A percentile compares a stretch with the other conserved stretches of the same genome.
Conservation (phyloP, 306 rosid species). For the Leucaena leucocephala region DNA sequence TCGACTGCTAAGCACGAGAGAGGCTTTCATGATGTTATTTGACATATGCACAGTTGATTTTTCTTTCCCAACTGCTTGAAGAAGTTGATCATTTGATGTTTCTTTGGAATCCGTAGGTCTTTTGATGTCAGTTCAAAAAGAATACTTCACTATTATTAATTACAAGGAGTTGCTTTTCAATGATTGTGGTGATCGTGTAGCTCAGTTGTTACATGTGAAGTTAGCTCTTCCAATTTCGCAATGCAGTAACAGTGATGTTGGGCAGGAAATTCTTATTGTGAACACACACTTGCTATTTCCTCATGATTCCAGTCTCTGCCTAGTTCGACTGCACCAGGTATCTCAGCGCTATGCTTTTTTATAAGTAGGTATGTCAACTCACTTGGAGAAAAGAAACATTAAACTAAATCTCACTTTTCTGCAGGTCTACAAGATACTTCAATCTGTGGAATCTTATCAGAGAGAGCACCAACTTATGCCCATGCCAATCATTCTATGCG, state of each 20-base stretch:
- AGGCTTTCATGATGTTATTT: slow-evolving; percentile 15
- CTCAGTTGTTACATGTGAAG: slow-evolving; percentile 58
- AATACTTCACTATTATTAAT: slow-evolving; percentile 43
- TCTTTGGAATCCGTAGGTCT: slow-evolving; percentile 46
- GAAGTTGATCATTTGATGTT: slow-evolving; percentile 18
- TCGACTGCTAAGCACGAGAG: background rate
- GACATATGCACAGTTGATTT: background rate
- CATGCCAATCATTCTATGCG: slow-evolving; percentile 81
- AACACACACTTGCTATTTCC: slow-evolving; percentile 61
- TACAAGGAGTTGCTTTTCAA: slow-evolving; percentile 54
- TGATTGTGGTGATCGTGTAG: slow-evolving; percentile 60
- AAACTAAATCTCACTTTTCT: slow-evolving; percentile 1
- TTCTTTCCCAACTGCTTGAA: background rate
- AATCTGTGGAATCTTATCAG: slow-evolving; percentile 75
- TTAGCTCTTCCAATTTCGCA: slow-evolving; percentile 40
- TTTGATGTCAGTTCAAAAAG: slow-evolving; percentile 51
- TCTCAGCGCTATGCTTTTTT: slow-evolving; percentile 14
- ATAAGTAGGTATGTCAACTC: background rate
- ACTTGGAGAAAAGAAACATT: slow-evolving; percentile 17
- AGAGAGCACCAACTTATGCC: slow-evolving; percentile 72
- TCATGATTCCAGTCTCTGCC: slow-evolving; percentile 54
- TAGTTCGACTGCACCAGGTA: slow-evolving; percentile 57
- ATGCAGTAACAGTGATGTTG: slow-evolving; percentile 34
- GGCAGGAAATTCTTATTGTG: slow-evolving; percentile 52
- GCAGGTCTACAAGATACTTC: slow-evolving; percentile 85